Evolutionary conservation across 331 rosid genomes (phyloP), one percentile per base, ranked within the genome.

Genomic region (Acacia concinna): DNA sequence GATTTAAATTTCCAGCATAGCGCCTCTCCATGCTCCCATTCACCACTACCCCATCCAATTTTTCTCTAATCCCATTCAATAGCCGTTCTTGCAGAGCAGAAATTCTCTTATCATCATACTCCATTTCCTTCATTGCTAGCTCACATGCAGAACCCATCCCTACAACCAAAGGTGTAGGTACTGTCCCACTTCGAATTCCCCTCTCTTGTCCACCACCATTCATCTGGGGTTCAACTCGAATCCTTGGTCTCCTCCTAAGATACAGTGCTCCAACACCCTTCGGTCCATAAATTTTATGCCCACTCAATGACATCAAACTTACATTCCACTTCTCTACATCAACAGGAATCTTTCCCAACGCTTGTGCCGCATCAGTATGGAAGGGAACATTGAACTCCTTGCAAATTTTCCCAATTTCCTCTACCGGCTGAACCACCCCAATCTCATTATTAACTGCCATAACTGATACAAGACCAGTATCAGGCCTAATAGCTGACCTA

Each of bases 141-240:
- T 93, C 92, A 35, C 99, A 95, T 0, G 99, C 97, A 0, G 97
- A 91, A 0, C 99, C 99, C 89, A 95, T 86, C 32, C 97, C 99
- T 18, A 93, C 99, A 15, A 88, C 91, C 74, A 92, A 69, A 6
- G 99, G 98, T 4, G 97, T 87, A 18, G 99, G 96, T 62, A 95
- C 91, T 0, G 97, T 95, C 54, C 99, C 98, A 40, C 99, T 95
- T 52, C 97, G 79, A 63, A 95, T 91, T 41, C 97, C 98, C 65
- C 98, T 89, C 89, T 92, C 98, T 80, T 92, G 98, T 0, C 98
- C 97, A 59, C 98, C 98, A 0, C 97, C 98, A 54, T 87, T 95
- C 98, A 92, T 95, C 59, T 95, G 98, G 20, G 97, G 91, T 89
- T 92, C 98, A 13, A 95, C 97, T 9, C 97, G 90, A 84, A 92